These are phyloP conservation scores for Suhomyces sp. DNA, from an alignment of 805 yeast genomes.

Conservation along the genomic window DNA sequence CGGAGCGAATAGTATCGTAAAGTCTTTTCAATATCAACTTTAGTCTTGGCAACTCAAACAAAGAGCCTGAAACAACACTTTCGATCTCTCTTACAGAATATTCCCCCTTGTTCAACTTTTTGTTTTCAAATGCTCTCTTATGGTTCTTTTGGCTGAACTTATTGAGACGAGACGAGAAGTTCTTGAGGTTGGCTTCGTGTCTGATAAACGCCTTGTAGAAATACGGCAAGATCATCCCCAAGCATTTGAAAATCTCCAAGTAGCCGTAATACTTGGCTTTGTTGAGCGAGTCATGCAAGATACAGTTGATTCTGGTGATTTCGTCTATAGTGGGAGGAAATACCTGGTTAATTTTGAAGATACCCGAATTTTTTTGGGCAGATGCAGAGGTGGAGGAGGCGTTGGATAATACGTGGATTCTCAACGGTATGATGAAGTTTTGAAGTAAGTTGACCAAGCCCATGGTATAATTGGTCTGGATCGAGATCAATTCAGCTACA, in stretches of 20 bases:
- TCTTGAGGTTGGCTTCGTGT: slow-evolving; percentile 87
- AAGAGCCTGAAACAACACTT: slow-evolving; percentile 57
- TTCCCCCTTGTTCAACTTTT: slow-evolving; percentile 25
- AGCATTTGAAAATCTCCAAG: slow-evolving; percentile 71
- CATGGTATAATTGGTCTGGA: slow-evolving; percentile 74
- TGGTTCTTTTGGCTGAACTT: slow-evolving; percentile 32
- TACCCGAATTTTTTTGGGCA: slow-evolving; percentile 41
- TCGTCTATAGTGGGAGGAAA: slow-evolving; percentile 97
- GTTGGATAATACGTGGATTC: slow-evolving; percentile 63
- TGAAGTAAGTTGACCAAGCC: slow-evolving; percentile 73
- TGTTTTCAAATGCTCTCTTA: slow-evolving; percentile 26
- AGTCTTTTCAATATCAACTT: slow-evolving; percentile 68
- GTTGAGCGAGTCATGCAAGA: slow-evolving; percentile 71
- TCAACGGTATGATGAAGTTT: slow-evolving; percentile 71
- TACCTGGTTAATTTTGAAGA: slow-evolving; percentile 65
- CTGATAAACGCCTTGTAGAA: slow-evolving; percentile 91
- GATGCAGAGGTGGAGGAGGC: background rate
- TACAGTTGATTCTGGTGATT: slow-evolving; percentile 83
- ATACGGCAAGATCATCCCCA: slow-evolving; percentile 81
- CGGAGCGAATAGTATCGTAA: slow-evolving; percentile 44
- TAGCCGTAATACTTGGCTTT: slow-evolving; percentile 68
- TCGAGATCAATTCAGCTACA: slow-evolving; percentile 60
- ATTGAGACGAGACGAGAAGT: slow-evolving; percentile 53
- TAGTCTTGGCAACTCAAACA: slow-evolving; percentile 64
- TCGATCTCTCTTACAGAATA: slow-evolving; percentile 33